Percentiles rank a stretch among this genome's conserved stretches.
These are phyloP conservation scores for Fomitopsis pinicola DNA, from an alignment of 1,284 basidiomycete species.

Conservation along the genomic window DNA sequence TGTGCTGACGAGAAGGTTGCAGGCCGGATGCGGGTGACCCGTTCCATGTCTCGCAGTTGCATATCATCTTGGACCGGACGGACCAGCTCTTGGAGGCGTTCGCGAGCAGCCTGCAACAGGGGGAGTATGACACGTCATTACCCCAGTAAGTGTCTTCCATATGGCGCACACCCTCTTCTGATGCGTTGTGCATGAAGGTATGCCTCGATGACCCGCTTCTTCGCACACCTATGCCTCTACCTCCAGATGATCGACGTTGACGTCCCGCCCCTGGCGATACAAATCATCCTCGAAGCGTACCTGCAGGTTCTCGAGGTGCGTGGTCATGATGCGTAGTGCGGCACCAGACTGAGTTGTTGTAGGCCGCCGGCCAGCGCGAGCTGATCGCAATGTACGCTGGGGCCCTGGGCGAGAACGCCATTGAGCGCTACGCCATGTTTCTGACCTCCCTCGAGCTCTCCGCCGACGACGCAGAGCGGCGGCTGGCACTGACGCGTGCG, in stretches of 20 bases:
- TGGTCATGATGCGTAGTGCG: too few relatives aligned
- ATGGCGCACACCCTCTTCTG: slow-evolving; percentile 28
- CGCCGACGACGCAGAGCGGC: slow-evolving; percentile 63
- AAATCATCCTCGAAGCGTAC: slow-evolving; percentile 69
- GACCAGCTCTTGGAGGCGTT: slow-evolving; percentile 71
- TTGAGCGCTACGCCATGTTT: slow-evolving; percentile 91
- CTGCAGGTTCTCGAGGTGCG: slow-evolving; percentile 81
- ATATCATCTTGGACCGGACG: slow-evolving; percentile 78
- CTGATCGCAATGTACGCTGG: slow-evolving; percentile 88
- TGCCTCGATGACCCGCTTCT: slow-evolving; percentile 79
- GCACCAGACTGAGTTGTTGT: not conserved
- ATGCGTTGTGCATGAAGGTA: slow-evolving; percentile 50
- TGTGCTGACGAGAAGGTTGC: not conserved
- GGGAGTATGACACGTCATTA: slow-evolving; percentile 42
- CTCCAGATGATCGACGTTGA: slow-evolving; percentile 77
- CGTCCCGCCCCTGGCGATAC: slow-evolving; percentile 71
- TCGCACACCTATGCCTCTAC: slow-evolving; percentile 92
- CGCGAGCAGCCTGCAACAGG: slow-evolving; percentile 52
- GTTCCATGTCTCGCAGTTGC: slow-evolving; percentile 83
- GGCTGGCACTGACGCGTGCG: slow-evolving; percentile 73
- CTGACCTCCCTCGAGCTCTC: slow-evolving; percentile 78
- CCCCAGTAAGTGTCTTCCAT: slow-evolving; percentile 52
- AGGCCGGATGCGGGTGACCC: slow-evolving; percentile 74
- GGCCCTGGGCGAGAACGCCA: slow-evolving; percentile 86
- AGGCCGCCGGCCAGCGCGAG: slow-evolving; percentile 77